Percentiles rank a stretch among this genome's conserved stretches.
phyloP scores from a whole-genome alignment of 192 early-diverging fungal genomes.

The Entomortierella chlamydospora region DNA sequence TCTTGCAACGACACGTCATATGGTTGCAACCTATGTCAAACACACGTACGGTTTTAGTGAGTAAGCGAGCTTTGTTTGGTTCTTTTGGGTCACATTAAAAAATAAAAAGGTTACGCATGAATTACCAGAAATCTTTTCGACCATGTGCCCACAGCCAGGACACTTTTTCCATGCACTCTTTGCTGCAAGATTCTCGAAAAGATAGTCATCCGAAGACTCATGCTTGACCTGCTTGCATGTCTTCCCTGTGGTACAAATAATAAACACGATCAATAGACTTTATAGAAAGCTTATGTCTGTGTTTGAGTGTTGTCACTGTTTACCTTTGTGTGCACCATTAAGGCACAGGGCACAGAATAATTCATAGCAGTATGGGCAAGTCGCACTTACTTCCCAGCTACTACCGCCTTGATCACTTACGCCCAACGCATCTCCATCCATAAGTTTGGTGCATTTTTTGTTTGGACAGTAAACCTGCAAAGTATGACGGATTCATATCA shows the following conservation, averaged over 20 bases:
- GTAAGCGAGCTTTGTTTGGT: background rate
- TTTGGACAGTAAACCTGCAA: slow-evolving; percentile 27
- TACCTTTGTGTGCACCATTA: slow-evolving; percentile 17
- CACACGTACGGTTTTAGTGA: background rate
- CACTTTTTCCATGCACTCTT: slow-evolving; percentile 16
- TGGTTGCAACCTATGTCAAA: slow-evolving; percentile 18
- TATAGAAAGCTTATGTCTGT: background rate
- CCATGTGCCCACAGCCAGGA: slow-evolving; percentile 13
- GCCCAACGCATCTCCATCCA: slow-evolving; percentile 1
- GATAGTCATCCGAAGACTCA: background rate
- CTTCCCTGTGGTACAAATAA: background rate
- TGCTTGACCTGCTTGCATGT: slow-evolving; percentile 4
- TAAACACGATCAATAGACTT: background rate
- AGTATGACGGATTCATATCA: background rate
- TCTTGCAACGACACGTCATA: slow-evolving; percentile 34
- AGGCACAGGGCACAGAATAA: slow-evolving; percentile 18
- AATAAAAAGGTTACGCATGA: background rate
- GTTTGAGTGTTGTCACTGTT: background rate
- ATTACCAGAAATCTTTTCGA: slow-evolving; percentile 19
- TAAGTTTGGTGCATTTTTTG: slow-evolving; percentile 1
- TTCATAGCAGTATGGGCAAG: slow-evolving; percentile 20
- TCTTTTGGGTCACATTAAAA: too few species aligned
- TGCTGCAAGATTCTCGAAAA: slow-evolving; percentile 7
- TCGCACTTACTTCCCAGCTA: background rate
- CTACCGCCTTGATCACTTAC: background rate